Evolutionary conservation across 208 protist species (phyloP), one percentile per base, ranked within the genome.

Genomic region (Trypanosoma lewisi): DNA sequence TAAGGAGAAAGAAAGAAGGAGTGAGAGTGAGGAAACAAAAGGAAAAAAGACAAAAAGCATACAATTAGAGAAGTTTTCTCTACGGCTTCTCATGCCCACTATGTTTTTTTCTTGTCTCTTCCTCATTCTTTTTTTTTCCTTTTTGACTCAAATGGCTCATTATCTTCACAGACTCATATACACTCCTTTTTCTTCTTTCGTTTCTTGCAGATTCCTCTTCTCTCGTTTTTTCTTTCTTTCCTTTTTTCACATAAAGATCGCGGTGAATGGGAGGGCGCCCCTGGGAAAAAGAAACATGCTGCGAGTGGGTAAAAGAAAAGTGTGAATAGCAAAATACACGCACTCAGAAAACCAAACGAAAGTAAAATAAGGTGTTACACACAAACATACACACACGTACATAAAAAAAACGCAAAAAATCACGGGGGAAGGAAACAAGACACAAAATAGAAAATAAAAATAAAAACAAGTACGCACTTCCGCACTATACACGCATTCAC

Each of bases 391-490:
- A 39, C 4, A 39, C 34, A 39, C 34, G 11, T 11, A 39, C 34
- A 39, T 14, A 39, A 14, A 39, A 39, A 39, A 39, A 39, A 39
- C 34, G 11, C 34, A 39, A 39, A 39, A 39, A 39, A 4, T 14
- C 34, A 39, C 47, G 25, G 1, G 25, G 25, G 47, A 51, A 51
- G 21, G n/a, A 49, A 49, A 6, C 6, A 49, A 49, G n/a, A 25
- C 4, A 37, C 21, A 55, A 30, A 33, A 37, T 33, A 55, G 17
- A 30, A 55, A 55, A 25, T 19, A 55, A 34, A 39, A 44, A 2
- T 44, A 48, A 39, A 62, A 5, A 70, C 12, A 60, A 55, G 34
- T 41, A 62, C n/a, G 61, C 41, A 56, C 41, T 56, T 16, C 8
- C 34, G 16, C 36, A 50, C 49, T 51, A 21, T 64, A 42, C 27